These are phyloP conservation scores for Aciculosporium take DNA, from an alignment of 2,329 filamentous ascomycete species.

Conservation along the genomic window DNA sequence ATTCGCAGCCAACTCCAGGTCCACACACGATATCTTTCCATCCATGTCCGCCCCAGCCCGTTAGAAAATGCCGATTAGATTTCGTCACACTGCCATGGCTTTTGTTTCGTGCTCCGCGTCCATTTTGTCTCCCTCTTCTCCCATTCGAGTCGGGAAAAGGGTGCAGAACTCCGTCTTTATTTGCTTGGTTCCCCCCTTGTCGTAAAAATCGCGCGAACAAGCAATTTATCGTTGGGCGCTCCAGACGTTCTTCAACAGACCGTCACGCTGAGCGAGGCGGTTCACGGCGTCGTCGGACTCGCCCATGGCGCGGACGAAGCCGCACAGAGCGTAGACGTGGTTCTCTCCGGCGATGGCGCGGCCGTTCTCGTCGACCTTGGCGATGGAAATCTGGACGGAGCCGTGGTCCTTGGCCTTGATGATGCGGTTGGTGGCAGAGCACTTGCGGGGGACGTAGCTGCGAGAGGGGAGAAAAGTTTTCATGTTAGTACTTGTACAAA, in stretches of 20 bases:
- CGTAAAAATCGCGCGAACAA: slow-evolving; percentile 7
- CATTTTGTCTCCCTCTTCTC: background rate
- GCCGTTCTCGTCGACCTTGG: slow-evolving; percentile 98
- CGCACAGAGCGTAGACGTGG: slow-evolving; percentile 93
- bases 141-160: slow-evolving; percentile 6
- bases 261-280: slow-evolving; percentile 88
- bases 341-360: slow-evolving; percentile 87
- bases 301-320: slow-evolving; percentile 94
- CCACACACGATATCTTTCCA: slow-evolving; percentile 14
- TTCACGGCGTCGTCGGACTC: slow-evolving; percentile 96
- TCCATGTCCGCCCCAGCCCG: slow-evolving; percentile 23
- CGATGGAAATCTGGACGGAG: slow-evolving; percentile 91
- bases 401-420: slow-evolving; percentile 99
- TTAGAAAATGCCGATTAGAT: slow-evolving; percentile 8
- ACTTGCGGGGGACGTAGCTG: slow-evolving; percentile 97
- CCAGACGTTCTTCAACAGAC: slow-evolving; percentile 96
- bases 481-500: slow-evolving; percentile 11
- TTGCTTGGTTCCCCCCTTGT: slow-evolving; percentile 4
- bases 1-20: slow-evolving; percentile 29
- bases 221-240: slow-evolving; percentile 49
- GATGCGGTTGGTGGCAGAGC: slow-evolving; percentile 97
- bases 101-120: background rate
- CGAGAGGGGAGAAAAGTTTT: slow-evolving; percentile 9
- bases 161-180: too few species aligned
- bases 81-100: slow-evolving; percentile 4